Evolutionary conservation across 352 stramenopile genomes (phyloP), one percentile per base, ranked within the genome.

Genomic region (Phytophthora rubi): DNA sequence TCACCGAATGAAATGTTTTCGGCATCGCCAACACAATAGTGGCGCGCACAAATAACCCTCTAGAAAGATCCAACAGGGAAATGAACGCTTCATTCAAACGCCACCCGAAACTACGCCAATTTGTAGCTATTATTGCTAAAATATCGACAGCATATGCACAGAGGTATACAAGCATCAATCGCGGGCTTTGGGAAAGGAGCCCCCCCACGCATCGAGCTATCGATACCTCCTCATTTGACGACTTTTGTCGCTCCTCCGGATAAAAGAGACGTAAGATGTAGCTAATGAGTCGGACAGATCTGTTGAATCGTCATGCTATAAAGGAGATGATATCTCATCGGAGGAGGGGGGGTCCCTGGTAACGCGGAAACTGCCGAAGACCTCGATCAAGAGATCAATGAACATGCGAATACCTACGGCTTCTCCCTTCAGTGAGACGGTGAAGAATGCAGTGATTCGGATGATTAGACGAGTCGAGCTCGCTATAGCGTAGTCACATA

Each of bases 31-130:
- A 60, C 13, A 39, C 35, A 2, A 21, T 74, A 9, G 56, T 77
- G 15, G 65, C 53, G 2, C 44, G 62, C 2, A 79, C 62, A 1
- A 75, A 73, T 53, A 76, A 79, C 28, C 49, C 59, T 0, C 53
- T 79, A 1, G 67, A 79, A 21, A 53, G 60, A 18, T 76, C 71
- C 49, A 79, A 76, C n/a, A 59, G 53, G 10, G 53, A 60, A 35
- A 56, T 74, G 28, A 74, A 77, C 21, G 56, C 56, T 2, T 65
- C 62, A 0, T 77, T 79, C 30, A 70, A 61, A 2, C 71, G 61
- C 0, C 65, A 78, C 16, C 71, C 71, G 1, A 65, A 56, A 1
- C 7, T 72, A 5, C 21, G 49, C 3, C 1, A 47, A 5, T 72
- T 79, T 44, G 62, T 75, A 8, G 0, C 51, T 8, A 67, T 51